phyloP scores from a whole-genome alignment of 2,329 filamentous ascomycete genomes.

The Cytospora chrysosperma region DNA sequence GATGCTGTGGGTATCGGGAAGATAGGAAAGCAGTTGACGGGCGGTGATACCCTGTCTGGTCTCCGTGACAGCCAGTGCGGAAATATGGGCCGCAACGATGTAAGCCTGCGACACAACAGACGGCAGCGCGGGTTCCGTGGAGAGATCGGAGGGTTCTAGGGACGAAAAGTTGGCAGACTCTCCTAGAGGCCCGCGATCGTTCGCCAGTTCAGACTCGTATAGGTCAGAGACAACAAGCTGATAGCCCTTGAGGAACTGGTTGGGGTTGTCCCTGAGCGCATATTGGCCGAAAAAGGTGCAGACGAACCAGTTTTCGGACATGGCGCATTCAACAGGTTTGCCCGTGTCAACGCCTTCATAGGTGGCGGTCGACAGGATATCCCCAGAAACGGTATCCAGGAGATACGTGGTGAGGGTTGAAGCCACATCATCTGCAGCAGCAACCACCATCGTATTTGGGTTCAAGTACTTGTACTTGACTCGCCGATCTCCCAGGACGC shows the following conservation, averaged over 20 bases:
- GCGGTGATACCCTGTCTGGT: slow-evolving; percentile 90
- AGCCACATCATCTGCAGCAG: slow-evolving; percentile 59
- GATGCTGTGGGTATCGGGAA: slow-evolving; percentile 71
- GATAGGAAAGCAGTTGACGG: slow-evolving; percentile 75
- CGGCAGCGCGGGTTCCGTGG: slow-evolving; percentile 60
- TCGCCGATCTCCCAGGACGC: slow-evolving; percentile 85
- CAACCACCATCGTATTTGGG: slow-evolving; percentile 77
- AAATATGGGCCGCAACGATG: slow-evolving; percentile 76
- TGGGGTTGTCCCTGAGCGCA: slow-evolving; percentile 51
- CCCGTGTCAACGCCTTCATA: slow-evolving; percentile 72
- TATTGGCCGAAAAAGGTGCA: slow-evolving; percentile 75
- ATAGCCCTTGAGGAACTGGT: slow-evolving; percentile 72
- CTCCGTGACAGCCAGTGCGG: slow-evolving; percentile 77
- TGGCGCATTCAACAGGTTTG: slow-evolving; percentile 71
- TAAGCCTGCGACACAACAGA: slow-evolving; percentile 78
- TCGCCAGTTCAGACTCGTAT: slow-evolving; percentile 79
- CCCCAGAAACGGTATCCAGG: slow-evolving; percentile 82
- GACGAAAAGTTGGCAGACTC: slow-evolving; percentile 72
- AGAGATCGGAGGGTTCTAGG: slow-evolving; percentile 62
- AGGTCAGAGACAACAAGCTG: slow-evolving; percentile 85
- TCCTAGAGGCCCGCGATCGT: slow-evolving; percentile 80
- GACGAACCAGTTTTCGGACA: slow-evolving; percentile 94
- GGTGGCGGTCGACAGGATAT: slow-evolving; percentile 68
- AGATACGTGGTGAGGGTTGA: slow-evolving; percentile 71
- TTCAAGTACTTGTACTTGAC: slow-evolving; percentile 98